phyloP scores from a whole-genome alignment of 768 basidiomycete species.

The Boletus patriciae region DNA sequence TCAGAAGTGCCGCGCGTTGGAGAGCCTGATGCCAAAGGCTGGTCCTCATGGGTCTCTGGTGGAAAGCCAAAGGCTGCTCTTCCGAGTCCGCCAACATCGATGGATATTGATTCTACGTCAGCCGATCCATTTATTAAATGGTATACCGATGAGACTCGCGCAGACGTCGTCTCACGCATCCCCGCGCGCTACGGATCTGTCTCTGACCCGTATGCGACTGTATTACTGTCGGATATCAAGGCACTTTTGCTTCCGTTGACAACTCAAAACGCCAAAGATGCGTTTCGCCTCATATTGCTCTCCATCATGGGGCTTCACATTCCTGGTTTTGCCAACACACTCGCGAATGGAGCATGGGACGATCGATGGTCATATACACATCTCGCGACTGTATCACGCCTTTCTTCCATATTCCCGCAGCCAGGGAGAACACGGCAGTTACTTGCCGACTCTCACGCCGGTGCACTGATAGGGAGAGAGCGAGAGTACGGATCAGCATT shows the following conservation, averaged over 20 bases:
- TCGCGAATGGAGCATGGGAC: slow-evolving; percentile 52
- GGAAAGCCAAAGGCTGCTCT: slow-evolving; percentile 37
- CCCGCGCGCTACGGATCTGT: slow-evolving; percentile 57
- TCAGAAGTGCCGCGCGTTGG: slow-evolving; percentile 76
- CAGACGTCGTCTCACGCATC: slow-evolving; percentile 44
- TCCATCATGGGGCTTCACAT: slow-evolving; percentile 69
- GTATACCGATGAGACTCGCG: slow-evolving; percentile 54
- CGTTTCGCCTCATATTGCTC: slow-evolving; percentile 69
- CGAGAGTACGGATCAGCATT: slow-evolving; percentile 59
- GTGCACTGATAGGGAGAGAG: slow-evolving; percentile 66
- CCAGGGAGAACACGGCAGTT: slow-evolving; percentile 32
- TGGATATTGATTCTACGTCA: slow-evolving; percentile 27
- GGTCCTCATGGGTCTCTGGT: slow-evolving; percentile 59
- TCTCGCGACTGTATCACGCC: slow-evolving; percentile 43
- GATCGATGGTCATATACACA: slow-evolving; percentile 64
- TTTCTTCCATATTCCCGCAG: slow-evolving; percentile 56
- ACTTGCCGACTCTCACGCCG: slow-evolving; percentile 62
- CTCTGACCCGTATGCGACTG: slow-evolving; percentile 68
- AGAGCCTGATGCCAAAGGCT: slow-evolving; percentile 64
- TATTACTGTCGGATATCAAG: slow-evolving; percentile 74
- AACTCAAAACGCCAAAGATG: slow-evolving; percentile 46
- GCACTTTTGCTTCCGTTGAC: slow-evolving; percentile 51
- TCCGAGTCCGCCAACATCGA: slow-evolving; percentile 9
- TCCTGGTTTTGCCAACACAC: slow-evolving; percentile 56
- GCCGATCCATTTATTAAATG: slow-evolving; percentile 70